phyloP scores from a whole-genome alignment of 2,329 filamentous ascomycete genomes.

The Phialemonium atrogriseum region DNA sequence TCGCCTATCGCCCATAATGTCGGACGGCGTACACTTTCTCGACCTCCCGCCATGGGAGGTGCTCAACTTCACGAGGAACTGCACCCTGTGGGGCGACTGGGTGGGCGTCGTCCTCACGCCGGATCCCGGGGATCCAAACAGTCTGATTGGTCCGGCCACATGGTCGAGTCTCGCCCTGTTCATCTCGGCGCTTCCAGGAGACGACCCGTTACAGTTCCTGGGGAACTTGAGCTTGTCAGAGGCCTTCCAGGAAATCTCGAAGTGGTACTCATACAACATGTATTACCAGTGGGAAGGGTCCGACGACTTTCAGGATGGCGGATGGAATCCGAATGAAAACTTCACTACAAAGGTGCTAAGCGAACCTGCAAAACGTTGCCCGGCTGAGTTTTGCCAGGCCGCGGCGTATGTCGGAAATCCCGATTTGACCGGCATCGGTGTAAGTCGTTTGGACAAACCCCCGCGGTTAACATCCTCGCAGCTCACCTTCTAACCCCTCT shows the following conservation, averaged over 20 bases:
- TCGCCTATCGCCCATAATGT: too few species aligned
- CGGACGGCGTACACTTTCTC: constrained; percentile 4
- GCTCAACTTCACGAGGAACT: constrained; percentile 12
- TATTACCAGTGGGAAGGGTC: too few species aligned
- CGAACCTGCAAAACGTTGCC: constrained; percentile 5
- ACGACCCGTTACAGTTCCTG: neutral
- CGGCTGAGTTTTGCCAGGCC: constrained; percentile 11
- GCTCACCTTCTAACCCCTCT: too few species aligned
- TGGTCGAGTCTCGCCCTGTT: neutral
- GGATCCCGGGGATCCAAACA: constrained; percentile 5
- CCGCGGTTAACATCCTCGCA: too few species aligned
- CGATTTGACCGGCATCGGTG: constrained; percentile 15
- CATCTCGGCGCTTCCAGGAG: neutral
- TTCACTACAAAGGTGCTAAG: constrained; percentile 6
- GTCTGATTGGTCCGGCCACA: constrained; percentile 6
- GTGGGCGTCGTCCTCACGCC: constrained; percentile 7
- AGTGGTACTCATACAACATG: constrained; percentile 1
- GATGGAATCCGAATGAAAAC: constrained; percentile 3
- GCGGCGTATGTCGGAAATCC: constrained; percentile 11
- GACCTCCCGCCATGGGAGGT: constrained; percentile 12
- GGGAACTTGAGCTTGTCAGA: neutral
- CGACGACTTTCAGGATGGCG: constrained; percentile 3
- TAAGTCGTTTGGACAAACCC: constrained; percentile 4
- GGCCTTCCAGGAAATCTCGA: too few species aligned
- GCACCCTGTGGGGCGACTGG: constrained; percentile 10